These are phyloP conservation scores for Dioscorea zingiberensis DNA, from an alignment of 106 monocot species.

Conservation along the genomic window DNA sequence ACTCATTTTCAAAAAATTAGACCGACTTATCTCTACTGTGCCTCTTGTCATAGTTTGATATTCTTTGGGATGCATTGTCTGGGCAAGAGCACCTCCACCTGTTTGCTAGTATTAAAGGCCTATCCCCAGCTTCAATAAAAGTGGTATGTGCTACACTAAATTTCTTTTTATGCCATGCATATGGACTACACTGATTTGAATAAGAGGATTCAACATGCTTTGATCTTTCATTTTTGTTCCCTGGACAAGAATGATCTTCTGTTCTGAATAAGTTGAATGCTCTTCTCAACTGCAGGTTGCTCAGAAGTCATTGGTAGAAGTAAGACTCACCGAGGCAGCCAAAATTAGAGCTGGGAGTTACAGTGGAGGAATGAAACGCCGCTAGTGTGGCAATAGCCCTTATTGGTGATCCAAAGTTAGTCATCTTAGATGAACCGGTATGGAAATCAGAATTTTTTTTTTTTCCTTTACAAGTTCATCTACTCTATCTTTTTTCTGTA, in stretches of 20 bases:
- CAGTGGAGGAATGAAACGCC: constrained; percentile 94
- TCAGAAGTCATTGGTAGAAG: constrained; percentile 71
- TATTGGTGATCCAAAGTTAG: constrained; percentile 84
- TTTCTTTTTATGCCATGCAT: no score
- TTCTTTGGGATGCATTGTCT: constrained; percentile 89
- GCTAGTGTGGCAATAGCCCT: constrained; percentile 93
- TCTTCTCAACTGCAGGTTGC: constrained; percentile 56
- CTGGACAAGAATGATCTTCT: no score
- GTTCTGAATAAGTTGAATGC: no score
- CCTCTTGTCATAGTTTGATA: no score
- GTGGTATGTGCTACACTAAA: constrained; percentile 46
- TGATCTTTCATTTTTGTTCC: no score
- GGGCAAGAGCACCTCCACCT: constrained; percentile 69
- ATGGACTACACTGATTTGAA: no score
- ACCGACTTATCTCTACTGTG: no score
- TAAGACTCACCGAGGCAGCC: constrained; percentile 65
- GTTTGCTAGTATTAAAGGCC: constrained; percentile 87
- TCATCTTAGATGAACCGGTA: constrained; percentile 96
- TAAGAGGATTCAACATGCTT: no score
- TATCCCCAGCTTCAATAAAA: constrained; percentile 63
- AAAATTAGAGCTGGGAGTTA: constrained; percentile 79
- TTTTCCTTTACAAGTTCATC: no score
- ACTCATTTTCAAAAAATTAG: no score
- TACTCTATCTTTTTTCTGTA: no score
- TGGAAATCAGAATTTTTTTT: no score